A percentile compares a stretch with the other conserved stretches of the same genome.
Evolutionary conservation across 1,284 basidiomycete genomes (phyloP).

Genomic region (Mycena sp.): DNA sequence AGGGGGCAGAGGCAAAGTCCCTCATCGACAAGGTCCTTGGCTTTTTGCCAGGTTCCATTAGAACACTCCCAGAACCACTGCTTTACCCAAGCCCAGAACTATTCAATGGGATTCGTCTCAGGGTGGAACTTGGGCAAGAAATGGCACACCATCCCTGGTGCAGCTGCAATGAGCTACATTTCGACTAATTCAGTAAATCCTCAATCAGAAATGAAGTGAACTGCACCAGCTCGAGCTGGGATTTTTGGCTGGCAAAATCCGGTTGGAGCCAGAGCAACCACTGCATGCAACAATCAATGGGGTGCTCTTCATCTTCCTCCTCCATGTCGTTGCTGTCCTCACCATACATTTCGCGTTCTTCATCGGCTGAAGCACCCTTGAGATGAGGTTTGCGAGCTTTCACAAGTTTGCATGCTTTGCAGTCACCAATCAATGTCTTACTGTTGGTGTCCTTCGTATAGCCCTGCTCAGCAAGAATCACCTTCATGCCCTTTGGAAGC

Average conservation of each 20-base stretch:
- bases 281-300: slow-evolving; percentile 16
- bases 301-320: slow-evolving; percentile 8
- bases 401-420: too few species aligned
- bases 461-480: too few species aligned
- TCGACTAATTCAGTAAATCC: neutral
- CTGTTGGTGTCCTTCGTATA: too few species aligned
- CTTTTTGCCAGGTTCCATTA: too few species aligned
- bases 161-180: neutral
- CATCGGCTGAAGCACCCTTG: neutral
- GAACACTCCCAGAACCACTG: too few species aligned
- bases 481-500: too few species aligned
- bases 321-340: slow-evolving; percentile 3
- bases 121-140: slow-evolving; percentile 17
- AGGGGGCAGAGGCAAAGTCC: too few species aligned
- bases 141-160: too few species aligned
- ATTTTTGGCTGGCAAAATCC: slow-evolving; percentile 15
- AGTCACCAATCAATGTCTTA: too few species aligned
- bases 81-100: slow-evolving; percentile 16
- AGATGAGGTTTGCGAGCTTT: slow-evolving; percentile 15
- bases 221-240: slow-evolving; percentile 2
- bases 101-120: slow-evolving; percentile 14
- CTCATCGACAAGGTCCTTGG: too few species aligned
- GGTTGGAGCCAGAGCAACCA: slow-evolving; percentile 3
- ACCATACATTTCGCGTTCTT: neutral
- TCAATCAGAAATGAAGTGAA: neutral